Percentiles rank a stretch among this genome's conserved stretches.
Evolutionary conservation across 2,329 filamentous ascomycete species (phyloP).

Genomic region (Scortechinia acanthostroma): DNA sequence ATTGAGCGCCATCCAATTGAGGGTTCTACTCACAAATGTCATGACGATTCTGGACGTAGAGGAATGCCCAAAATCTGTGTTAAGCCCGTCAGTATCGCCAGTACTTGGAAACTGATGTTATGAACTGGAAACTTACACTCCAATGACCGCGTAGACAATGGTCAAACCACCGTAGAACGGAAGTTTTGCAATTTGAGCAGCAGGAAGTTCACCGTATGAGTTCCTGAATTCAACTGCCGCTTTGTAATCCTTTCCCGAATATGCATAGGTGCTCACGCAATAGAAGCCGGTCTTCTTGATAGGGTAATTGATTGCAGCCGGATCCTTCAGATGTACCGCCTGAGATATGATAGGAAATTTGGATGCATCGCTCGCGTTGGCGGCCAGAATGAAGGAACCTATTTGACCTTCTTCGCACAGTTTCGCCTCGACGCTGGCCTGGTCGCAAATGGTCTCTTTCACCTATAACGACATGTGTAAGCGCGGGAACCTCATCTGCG

Average conservation of each 20-base stretch:
- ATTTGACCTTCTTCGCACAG: constrained; percentile 72
- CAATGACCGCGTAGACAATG: constrained; percentile 84
- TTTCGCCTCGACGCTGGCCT: constrained; percentile 58
- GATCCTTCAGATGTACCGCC: constrained; percentile 74
- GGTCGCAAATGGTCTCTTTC: constrained; percentile 71
- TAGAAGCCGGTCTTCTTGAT: constrained; percentile 93
- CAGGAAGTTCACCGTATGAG: constrained; percentile 89
- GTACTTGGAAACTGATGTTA: no score
- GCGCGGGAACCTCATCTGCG: no score
- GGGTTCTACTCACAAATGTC: constrained; percentile 67
- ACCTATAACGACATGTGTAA: constrained; percentile 12
- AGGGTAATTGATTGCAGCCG: constrained; percentile 68
- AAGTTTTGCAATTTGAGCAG: constrained; percentile 90
- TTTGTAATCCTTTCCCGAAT: constrained; percentile 61
- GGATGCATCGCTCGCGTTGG: constrained; percentile 68
- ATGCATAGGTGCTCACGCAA: constrained; percentile 76
- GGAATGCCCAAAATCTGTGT: constrained; percentile 79
- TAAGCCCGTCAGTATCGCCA: no score
- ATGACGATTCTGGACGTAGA: constrained; percentile 87
- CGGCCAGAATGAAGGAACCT: constrained; percentile 75
- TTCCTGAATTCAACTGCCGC: constrained; percentile 89
- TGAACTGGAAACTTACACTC: constrained; percentile 39
- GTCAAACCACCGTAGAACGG: constrained; percentile 94
- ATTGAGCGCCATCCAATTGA: constrained; percentile 19
- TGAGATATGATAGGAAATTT: constrained; percentile 69